A percentile compares a stretch with the other conserved stretches of the same genome.
Conservation (phyloP, 768 basidiomycete species). For the Lactarius sanguifluus region DNA sequence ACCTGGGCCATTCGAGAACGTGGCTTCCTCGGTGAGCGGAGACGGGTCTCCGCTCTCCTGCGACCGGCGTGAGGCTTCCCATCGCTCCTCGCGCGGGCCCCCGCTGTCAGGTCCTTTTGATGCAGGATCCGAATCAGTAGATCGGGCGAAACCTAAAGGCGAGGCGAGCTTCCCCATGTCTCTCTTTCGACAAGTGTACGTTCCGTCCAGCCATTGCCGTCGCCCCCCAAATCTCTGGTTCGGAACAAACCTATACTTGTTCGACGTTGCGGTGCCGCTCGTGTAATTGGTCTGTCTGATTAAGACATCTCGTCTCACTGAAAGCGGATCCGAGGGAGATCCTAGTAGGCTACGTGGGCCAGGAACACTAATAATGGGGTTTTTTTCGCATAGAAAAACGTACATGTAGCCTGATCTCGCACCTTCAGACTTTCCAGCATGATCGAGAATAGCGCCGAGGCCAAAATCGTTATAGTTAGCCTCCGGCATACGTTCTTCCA, state of each 20-base stretch:
- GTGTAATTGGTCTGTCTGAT: not conserved
- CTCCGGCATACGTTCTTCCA: not conserved
- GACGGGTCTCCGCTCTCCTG: not conserved
- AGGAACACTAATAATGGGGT: not conserved
- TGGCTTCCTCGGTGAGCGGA: not conserved
- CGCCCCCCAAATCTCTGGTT: not conserved
- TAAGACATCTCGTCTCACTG: not conserved
- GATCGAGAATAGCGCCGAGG: not conserved
- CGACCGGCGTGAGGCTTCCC: not conserved
- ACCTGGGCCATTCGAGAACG: constrained; percentile 1
- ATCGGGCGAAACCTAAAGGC: not conserved
- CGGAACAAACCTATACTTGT: not conserved
- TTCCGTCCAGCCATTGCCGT: not conserved
- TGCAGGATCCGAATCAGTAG: not conserved
- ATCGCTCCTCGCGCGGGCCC: not conserved
- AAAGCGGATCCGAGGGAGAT: not conserved
- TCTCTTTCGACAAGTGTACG: not conserved
- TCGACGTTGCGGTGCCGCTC: not conserved
- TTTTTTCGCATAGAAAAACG: not conserved
- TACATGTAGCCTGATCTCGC: not conserved
- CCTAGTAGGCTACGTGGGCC: not conserved
- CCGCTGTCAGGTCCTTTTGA: not conserved
- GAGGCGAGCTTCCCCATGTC: not conserved
- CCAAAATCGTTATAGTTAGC: too few species aligned
- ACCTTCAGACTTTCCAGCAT: not conserved